A percentile compares a stretch with the other conserved stretches of the same genome.
phyloP scores from a whole-genome alignment of 108 stramenopile species.

The Fistulifera solaris region DNA sequence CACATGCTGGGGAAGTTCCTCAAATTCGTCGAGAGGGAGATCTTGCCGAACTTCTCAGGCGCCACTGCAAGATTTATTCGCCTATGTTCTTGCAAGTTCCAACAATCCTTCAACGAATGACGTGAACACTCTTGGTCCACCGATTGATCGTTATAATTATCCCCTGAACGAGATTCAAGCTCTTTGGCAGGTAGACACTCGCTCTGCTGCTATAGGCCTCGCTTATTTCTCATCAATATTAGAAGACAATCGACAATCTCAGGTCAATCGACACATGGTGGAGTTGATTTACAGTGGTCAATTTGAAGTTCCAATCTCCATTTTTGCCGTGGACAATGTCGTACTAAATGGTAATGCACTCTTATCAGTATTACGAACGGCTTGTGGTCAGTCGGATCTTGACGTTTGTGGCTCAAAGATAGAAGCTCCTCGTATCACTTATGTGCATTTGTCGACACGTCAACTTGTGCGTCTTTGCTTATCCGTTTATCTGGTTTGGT shows the following conservation, averaged over 20 bases:
- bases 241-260: slow-evolving; percentile 55
- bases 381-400: slow-evolving; percentile 48
- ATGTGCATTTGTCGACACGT: no score
- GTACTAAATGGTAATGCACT: slow-evolving; percentile 63
- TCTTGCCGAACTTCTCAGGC: slow-evolving; percentile 22
- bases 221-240: slow-evolving; percentile 45
- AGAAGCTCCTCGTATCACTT: background rate
- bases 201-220: slow-evolving; percentile 42
- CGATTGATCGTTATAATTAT: slow-evolving; percentile 29
- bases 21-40: slow-evolving; percentile 10
- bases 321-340: slow-evolving; percentile 61
- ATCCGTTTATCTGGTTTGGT: no score
- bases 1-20: slow-evolving; percentile 35
- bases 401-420: slow-evolving; percentile 1
- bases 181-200: slow-evolving; percentile 62
- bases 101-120: slow-evolving; percentile 59
- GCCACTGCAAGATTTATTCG: slow-evolving; percentile 19
- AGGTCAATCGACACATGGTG: slow-evolving; percentile 46
- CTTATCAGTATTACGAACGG: slow-evolving; percentile 50
- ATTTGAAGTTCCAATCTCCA: slow-evolving; percentile 33
- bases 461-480: no score
- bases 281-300: slow-evolving; percentile 38
- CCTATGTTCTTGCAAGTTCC: slow-evolving; percentile 47
- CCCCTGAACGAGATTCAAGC: slow-evolving; percentile 74
- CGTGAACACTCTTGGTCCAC: slow-evolving; percentile 46